These are phyloP conservation scores for Ceriops tagal DNA, from an alignment of 345 rosid species.

Conservation along the genomic window DNA sequence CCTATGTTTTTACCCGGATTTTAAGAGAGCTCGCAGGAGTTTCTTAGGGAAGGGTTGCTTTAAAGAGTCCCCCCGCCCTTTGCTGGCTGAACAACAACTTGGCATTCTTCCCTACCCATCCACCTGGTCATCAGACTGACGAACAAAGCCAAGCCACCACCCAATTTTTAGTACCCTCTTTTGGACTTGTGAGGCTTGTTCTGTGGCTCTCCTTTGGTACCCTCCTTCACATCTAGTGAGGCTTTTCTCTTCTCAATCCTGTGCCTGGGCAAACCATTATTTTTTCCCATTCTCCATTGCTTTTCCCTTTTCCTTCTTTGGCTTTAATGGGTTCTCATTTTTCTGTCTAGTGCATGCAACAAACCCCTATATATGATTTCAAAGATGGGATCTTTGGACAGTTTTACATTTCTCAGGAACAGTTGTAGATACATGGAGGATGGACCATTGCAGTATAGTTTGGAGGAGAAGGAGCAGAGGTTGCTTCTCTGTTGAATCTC, in stretches of 20 bases:
- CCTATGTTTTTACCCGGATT: not conserved
- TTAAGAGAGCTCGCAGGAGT: conserved; percentile 9
- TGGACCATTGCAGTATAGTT: conserved; percentile 5
- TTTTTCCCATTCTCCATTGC: conserved; percentile 1
- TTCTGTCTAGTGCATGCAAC: not conserved
- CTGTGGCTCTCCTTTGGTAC: not conserved
- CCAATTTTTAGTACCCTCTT: not conserved
- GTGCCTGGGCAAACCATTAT: not conserved
- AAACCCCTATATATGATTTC: not conserved
- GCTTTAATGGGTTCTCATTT: conserved; percentile 10
- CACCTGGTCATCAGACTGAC: not conserved
- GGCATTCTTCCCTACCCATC: conserved; percentile 4
- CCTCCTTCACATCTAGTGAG: not conserved
- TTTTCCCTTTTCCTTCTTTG: not conserved
- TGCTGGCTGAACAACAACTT: conserved; percentile 22
- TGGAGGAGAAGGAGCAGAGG: conserved; percentile 7
- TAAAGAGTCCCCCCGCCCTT: conserved; percentile 8
- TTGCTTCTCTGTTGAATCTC: conserved; percentile 21
- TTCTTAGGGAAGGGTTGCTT: not conserved
- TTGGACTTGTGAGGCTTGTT: not conserved
- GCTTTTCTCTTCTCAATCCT: too few species aligned
- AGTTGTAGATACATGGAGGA: conserved; percentile 5
- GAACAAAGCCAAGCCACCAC: conserved; percentile 13
- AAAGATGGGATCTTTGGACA: not conserved
- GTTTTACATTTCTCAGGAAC: conserved; percentile 7